phyloP scores from a whole-genome alignment of 345 rosid species.

The Jatropha curcas region DNA sequence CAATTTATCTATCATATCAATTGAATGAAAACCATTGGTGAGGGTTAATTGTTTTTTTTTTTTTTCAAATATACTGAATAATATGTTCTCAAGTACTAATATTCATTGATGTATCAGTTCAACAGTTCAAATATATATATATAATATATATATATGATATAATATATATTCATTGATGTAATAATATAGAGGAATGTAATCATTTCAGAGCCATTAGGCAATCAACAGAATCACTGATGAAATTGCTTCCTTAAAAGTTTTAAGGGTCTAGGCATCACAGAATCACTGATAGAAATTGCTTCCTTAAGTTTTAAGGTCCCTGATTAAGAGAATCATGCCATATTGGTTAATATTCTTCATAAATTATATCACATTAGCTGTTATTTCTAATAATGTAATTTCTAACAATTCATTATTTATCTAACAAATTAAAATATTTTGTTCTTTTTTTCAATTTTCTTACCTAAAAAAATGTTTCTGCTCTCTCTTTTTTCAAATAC shows the following conservation, averaged over 20 bases:
- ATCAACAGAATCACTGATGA: no score
- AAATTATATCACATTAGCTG: background rate
- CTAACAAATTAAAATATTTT: background rate
- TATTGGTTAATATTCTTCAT: background rate
- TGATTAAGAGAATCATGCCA: conserved; percentile 2
- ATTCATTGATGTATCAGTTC: background rate
- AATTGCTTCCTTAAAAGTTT: no score
- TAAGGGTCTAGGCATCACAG: no score
- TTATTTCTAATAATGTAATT: background rate
- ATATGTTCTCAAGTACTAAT: background rate
- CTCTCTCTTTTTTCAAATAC: no score
- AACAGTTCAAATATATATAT: no score
- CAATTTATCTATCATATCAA: no score
- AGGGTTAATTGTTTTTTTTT: background rate
- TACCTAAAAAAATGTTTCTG: no score
- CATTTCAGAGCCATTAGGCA: no score
- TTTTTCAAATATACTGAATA: background rate
- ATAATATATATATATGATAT: no score
- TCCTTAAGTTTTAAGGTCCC: background rate
- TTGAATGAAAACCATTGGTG: background rate
- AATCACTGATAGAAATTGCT: background rate
- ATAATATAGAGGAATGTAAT: no score
- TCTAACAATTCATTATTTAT: background rate
- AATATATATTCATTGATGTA: no score
- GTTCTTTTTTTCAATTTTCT: background rate